These are phyloP conservation scores for Tolypocladium tropicale DNA, from an alignment of 2,329 filamentous ascomycete genomes.

Conservation along the genomic window DNA sequence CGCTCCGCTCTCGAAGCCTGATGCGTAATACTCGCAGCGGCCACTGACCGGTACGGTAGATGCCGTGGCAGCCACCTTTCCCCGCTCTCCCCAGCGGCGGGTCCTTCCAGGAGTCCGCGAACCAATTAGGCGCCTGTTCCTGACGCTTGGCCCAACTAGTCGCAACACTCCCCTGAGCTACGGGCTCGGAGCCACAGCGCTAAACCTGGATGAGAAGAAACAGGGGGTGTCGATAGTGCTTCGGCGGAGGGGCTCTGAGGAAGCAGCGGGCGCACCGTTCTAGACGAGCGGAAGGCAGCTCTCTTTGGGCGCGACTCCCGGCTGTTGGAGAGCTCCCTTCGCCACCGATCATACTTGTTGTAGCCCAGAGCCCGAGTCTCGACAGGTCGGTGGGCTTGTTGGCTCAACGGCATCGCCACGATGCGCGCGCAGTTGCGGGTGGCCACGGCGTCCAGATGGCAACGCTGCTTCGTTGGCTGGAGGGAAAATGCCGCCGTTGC, in stretches of 20 bases:
- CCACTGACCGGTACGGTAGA: not conserved
- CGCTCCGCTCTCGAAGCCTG: not conserved
- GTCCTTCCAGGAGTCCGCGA: conserved; percentile 16
- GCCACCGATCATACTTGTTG: no score
- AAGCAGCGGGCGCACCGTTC: not conserved
- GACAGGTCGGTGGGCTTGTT: not conserved
- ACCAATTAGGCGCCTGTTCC: conserved; percentile 29
- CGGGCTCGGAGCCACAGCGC: not conserved
- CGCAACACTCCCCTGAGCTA: conserved; percentile 1
- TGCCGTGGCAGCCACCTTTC: not conserved
- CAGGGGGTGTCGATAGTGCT: not conserved
- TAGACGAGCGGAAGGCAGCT: not conserved
- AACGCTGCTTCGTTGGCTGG: not conserved
- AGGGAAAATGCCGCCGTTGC: not conserved
- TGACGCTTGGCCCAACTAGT: conserved; percentile 23
- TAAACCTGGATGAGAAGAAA: not conserved
- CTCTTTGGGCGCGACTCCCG: not conserved
- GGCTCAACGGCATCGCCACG: not conserved
- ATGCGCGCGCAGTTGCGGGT: not conserved
- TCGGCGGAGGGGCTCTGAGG: not conserved
- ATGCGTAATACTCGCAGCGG: no score
- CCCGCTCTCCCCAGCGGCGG: conserved; percentile 1
- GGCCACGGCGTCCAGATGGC: not conserved
- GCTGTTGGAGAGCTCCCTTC: not conserved
- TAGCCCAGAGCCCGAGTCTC: no score